Evolutionary conservation across 345 rosid genomes (phyloP).

Genomic region (Lepidium sativum): DNA sequence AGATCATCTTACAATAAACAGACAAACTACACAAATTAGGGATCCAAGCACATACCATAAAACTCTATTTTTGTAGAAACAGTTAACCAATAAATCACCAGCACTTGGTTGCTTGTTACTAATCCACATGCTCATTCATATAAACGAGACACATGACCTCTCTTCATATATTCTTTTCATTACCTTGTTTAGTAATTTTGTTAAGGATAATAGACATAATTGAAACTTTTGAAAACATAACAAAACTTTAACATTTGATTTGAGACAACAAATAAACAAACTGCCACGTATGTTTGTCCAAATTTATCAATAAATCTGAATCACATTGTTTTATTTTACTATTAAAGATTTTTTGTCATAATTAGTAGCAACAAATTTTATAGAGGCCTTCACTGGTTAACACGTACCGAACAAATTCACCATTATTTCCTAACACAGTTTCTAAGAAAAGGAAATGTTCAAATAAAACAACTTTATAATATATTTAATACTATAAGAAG

Average conservation of each 20-base stretch:
- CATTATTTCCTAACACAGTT: not conserved
- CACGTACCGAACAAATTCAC: conserved; percentile 10
- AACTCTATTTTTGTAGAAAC: no score
- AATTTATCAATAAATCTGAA: not conserved
- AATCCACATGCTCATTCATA: not conserved
- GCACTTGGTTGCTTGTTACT: not conserved
- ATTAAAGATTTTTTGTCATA: not conserved
- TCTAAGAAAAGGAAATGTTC: not conserved
- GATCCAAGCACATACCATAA: no score
- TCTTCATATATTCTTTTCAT: not conserved
- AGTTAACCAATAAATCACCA: not conserved
- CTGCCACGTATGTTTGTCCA: not conserved
- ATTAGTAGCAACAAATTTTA: conserved; percentile 8
- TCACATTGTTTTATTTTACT: not conserved
- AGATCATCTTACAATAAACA: no score
- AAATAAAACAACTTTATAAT: not conserved
- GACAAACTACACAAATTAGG: no score
- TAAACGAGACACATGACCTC: not conserved
- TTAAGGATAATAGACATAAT: not conserved
- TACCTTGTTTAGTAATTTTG: not conserved
- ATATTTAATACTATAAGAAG: not conserved
- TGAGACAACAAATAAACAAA: not conserved
- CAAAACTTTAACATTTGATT: not conserved
- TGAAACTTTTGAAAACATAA: not conserved
- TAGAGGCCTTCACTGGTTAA: conserved; percentile 7